These are phyloP conservation scores for Lepiota venenata DNA, from an alignment of 768 basidiomycete species.

Conservation along the genomic window DNA sequence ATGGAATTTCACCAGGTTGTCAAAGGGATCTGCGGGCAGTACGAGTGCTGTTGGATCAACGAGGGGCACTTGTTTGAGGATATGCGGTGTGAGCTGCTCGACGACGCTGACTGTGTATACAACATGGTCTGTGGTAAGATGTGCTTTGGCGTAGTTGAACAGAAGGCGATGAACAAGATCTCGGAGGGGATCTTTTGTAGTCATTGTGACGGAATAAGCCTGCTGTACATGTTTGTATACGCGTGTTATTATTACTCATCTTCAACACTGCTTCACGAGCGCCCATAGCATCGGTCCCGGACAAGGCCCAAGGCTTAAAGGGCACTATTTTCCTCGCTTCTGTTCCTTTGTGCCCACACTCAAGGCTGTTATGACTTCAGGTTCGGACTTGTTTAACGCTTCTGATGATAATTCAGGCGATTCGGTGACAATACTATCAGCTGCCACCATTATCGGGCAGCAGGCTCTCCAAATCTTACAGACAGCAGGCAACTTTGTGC, in stretches of 20 bases:
- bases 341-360: too few relatives aligned
- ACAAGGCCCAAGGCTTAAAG: too few relatives aligned
- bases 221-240: too few relatives aligned
- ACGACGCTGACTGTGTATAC: constrained; percentile 1
- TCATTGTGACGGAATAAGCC: not conserved
- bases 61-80: constrained; percentile 5
- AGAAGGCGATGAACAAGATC: constrained; percentile 7
- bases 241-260: not conserved
- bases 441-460: not conserved
- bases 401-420: too few relatives aligned
- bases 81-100: constrained; percentile 2
- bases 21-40: constrained; percentile 9
- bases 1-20: constrained; percentile 2
- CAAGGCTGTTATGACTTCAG: not conserved
- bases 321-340: too few relatives aligned
- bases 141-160: constrained; percentile 8
- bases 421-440: not conserved
- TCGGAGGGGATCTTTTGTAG: not conserved
- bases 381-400: not conserved
- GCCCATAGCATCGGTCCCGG: too few relatives aligned
- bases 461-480: not conserved
- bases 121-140: constrained; percentile 9
- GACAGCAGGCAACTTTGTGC: not conserved
- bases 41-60: constrained; percentile 3
- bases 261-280: too few relatives aligned